Percentiles rank a stretch among this genome's conserved stretches.
Conservation (phyloP, 2,329 filamentous ascomycete species). For the Aspergillus piperis region DNA sequence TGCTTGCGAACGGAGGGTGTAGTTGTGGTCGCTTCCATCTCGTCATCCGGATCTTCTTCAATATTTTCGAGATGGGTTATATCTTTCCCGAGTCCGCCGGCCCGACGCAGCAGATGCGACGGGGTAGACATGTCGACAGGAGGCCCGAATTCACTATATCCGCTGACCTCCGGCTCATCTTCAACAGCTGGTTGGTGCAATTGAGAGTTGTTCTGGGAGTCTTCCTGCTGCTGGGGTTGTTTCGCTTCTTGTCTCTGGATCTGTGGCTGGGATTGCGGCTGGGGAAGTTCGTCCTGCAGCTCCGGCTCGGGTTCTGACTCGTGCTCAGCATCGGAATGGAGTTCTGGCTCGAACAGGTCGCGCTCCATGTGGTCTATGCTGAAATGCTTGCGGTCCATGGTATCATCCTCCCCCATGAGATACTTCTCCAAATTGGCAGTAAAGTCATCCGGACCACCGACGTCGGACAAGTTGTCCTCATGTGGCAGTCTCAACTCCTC, state of each 20-base stretch:
- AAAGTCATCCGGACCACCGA: slow-evolving; percentile 46
- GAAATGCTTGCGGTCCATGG: slow-evolving; percentile 16
- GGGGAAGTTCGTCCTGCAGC: slow-evolving; percentile 8
- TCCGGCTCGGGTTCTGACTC: slow-evolving; percentile 14
- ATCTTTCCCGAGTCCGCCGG: slow-evolving; percentile 29
- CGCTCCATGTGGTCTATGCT: not conserved
- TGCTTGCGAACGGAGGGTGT: slow-evolving; percentile 32
- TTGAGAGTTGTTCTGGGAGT: slow-evolving; percentile 22
- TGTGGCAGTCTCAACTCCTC: slow-evolving; percentile 28
- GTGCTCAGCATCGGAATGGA: slow-evolving; percentile 12
- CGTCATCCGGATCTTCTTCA: slow-evolving; percentile 36
- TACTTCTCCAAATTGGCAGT: slow-evolving; percentile 46
- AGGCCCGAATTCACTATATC: slow-evolving; percentile 46
- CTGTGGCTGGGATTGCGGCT: slow-evolving; percentile 4
- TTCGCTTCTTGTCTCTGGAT: not conserved
- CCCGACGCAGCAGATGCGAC: slow-evolving; percentile 41
- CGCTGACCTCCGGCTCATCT: slow-evolving; percentile 35
- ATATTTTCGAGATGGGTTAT: slow-evolving; percentile 40
- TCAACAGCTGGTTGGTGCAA: slow-evolving; percentile 31
- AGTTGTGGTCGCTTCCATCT: slow-evolving; percentile 15
- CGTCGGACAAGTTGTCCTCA: slow-evolving; percentile 38
- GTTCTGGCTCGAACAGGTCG: slow-evolving; percentile 5
- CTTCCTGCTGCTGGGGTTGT: slow-evolving; percentile 12
- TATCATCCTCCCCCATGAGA: slow-evolving; percentile 33
- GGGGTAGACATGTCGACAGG: slow-evolving; percentile 48